Conservation (phyloP, 1,284 basidiomycete genomes). For the Fomitiporia mediterranea region DNA sequence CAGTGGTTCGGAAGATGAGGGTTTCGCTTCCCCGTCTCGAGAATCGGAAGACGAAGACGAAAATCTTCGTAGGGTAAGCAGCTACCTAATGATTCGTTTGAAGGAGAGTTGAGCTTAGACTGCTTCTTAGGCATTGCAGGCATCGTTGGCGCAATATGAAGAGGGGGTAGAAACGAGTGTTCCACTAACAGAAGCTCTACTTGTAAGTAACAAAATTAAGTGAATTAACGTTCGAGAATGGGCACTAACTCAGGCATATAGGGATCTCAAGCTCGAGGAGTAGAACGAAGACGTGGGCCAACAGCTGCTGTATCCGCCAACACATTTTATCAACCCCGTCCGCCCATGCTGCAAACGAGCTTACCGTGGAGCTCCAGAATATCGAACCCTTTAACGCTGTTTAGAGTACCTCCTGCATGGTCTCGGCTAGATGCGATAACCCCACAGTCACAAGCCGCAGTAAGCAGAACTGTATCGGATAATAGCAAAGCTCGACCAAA, state of each 20-base stretch:
- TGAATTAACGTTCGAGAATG: no score
- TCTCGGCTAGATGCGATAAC: slow-evolving; percentile 1
- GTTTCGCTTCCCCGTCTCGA: no score
- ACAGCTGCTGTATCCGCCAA: background rate
- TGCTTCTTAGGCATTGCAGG: background rate
- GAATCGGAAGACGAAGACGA: no score
- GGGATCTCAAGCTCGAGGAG: no score
- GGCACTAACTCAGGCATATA: no score
- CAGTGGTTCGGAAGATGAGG: background rate
- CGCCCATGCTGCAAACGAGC: no score
- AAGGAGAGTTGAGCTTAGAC: no score
- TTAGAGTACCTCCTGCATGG: slow-evolving; percentile 8
- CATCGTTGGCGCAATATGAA: background rate
- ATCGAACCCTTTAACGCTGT: background rate
- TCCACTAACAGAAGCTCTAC: background rate
- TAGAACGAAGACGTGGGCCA: background rate
- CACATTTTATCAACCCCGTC: slow-evolving; percentile 3
- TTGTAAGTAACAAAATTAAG: no score
- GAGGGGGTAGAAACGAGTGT: background rate
- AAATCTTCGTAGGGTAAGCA: background rate
- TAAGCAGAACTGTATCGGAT: no score
- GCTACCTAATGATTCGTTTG: no score
- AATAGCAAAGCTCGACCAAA: background rate
- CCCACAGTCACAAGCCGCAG: background rate
- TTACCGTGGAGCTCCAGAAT: background rate